phyloP scores from a whole-genome alignment of 345 rosid species.

The Iberis pinnata region DNA sequence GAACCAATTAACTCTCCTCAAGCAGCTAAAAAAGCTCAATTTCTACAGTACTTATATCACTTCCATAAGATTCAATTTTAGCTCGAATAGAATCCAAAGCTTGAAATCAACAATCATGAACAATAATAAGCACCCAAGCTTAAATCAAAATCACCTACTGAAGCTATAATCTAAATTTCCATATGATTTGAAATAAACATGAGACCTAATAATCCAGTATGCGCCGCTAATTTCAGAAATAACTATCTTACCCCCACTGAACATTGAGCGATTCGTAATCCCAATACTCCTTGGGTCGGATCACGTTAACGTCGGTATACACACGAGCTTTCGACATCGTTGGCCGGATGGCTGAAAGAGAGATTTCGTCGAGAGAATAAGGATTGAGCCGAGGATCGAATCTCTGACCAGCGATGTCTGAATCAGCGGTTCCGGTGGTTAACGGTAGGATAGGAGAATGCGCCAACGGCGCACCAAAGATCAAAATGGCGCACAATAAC shows the following conservation, averaged over 20 bases:
- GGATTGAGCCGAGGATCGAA: constrained; percentile 4
- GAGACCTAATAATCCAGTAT: too few relatives aligned
- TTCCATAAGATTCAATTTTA: background rate
- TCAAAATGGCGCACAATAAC: constrained; percentile 41
- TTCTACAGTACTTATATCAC: background rate
- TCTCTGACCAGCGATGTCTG: constrained; percentile 1
- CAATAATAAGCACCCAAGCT: background rate
- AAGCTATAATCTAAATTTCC: too few relatives aligned
- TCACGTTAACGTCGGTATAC: constrained; percentile 67
- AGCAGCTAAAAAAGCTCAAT: background rate
- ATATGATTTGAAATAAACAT: too few relatives aligned
- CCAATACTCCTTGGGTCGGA: constrained; percentile 92
- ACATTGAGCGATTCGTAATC: constrained; percentile 73
- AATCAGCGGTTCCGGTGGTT: constrained; percentile 1
- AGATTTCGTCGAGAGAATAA: constrained; percentile 18
- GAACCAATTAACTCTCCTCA: background rate
- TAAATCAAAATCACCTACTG: too few relatives aligned
- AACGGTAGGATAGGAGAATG: constrained; percentile 35
- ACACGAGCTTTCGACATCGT: constrained; percentile 86
- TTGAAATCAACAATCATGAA: constrained; percentile 1
- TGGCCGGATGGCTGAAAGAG: constrained; percentile 12
- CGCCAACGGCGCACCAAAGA: constrained; percentile 43
- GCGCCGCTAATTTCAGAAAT: too few relatives aligned
- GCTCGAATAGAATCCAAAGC: background rate
- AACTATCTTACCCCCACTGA: constrained; percentile 75